Percentiles rank a stretch among this genome's conserved stretches.
These are phyloP conservation scores for Nannochloropsis salina DNA, from an alignment of 108 stramenopile genomes.

Conservation along the genomic window DNA sequence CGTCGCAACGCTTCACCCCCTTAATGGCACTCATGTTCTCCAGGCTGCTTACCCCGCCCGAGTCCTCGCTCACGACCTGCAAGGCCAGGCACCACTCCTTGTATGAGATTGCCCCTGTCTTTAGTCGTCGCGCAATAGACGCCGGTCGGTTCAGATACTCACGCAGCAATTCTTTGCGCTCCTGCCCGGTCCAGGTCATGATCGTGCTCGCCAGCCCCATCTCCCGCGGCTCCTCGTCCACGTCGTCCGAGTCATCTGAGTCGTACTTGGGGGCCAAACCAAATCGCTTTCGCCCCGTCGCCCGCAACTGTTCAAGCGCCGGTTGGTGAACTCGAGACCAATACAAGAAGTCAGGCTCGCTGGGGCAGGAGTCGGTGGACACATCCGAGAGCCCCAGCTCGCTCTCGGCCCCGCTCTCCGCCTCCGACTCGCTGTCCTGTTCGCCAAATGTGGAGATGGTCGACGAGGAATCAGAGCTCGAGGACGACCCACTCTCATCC, in stretches of 20 bases:
- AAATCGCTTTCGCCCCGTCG: background rate
- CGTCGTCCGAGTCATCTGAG: background rate
- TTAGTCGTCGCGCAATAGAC: background rate
- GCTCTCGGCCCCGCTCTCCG: conserved; percentile 11
- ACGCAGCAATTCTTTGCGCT: background rate
- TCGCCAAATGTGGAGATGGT: background rate
- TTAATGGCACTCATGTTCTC: conserved; percentile 6
- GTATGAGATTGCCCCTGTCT: background rate
- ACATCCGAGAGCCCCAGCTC: background rate
- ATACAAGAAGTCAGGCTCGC: conserved; percentile 9
- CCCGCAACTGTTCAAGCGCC: background rate
- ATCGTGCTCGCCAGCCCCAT: background rate
- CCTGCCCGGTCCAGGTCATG: background rate
- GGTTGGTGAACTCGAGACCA: conserved; percentile 6
- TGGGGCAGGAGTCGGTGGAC: conserved; percentile 6
- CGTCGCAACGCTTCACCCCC: conserved; percentile 16
- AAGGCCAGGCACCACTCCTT: conserved; percentile 13
- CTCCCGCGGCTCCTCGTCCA: conserved; percentile 5
- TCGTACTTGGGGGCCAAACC: conserved; percentile 8
- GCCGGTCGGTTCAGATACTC: conserved; percentile 5
- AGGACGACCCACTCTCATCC: background rate
- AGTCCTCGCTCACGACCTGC: background rate
- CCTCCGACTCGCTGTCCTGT: background rate
- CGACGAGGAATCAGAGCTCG: background rate
- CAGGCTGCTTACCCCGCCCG: background rate